Base-by-base conservation (phyloP, 345 rosid genomes). In the Eucalyptus melliodora region DNA sequence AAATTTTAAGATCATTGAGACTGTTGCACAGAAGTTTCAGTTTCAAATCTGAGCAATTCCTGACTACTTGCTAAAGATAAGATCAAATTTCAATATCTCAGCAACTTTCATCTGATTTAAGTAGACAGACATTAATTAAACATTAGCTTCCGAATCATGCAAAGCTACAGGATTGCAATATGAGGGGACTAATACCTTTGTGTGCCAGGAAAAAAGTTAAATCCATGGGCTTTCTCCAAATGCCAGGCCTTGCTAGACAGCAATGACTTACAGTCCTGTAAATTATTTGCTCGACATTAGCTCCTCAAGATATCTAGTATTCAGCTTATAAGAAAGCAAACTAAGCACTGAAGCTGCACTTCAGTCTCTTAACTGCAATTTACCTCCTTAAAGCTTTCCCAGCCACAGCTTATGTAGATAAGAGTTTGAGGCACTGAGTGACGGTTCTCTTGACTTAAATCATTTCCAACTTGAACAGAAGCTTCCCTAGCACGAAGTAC, bases 311-410 rank as follows among this genome's bases (percentile, higher is more conserved):
- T 88, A 87, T 30, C 50, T 40, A 65, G 51, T 11, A 62, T 62
- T 72, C 47, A 50, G 15, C 81, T 45, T 26, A 50, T 31, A 86
- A 86, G 86, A 9, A 45, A 67, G 47, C 27, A 40, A 77, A 77
- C 85, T 40, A 77, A 40, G 85, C 85, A 37, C 16, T 6, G 4
- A 40, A 77, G 85, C 85, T 40, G 85, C 85, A 77, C 47, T 77
- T 77, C 47, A 40, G 47, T 40, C 27, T 77, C 88, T 89, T 83
- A 42, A 86, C 88, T n/a, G 21, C 11, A 85, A 87, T 21, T 37
- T 94, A 97, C 99, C 99, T 95, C 96, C 90, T 97, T 97, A 91
- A 97, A 97, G 94, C 97, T 97, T 92, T 96, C 98, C 99, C 99
- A 97, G 88, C 99, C 98, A 90, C 99, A 97, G 91, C 99, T 97